Conservation (phyloP, 805 yeast species). For the Starmerella sirachaensis region DNA sequence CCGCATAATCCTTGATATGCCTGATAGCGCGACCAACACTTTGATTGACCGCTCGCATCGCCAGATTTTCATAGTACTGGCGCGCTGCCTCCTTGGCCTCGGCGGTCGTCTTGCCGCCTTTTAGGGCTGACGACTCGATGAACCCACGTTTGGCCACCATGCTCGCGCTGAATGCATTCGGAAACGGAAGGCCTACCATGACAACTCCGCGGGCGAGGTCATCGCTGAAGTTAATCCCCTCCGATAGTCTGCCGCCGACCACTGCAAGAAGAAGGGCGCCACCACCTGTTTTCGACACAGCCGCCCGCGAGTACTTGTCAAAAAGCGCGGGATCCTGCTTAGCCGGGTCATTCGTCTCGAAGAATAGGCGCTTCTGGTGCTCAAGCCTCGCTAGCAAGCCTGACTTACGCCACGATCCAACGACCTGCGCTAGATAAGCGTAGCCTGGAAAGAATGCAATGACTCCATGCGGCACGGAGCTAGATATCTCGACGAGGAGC, state of each 20-base stretch:
- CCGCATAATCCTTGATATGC: slow-evolving; percentile 69
- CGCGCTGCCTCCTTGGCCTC: slow-evolving; percentile 34
- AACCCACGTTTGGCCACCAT: slow-evolving; percentile 57
- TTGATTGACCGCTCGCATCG: slow-evolving; percentile 87
- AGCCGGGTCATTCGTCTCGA: slow-evolving; percentile 41
- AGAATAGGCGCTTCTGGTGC: slow-evolving; percentile 32
- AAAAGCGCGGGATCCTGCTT: slow-evolving; percentile 33
- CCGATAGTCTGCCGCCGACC: slow-evolving; percentile 86
- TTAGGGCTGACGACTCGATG: slow-evolving; percentile 42
- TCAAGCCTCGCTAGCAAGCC: slow-evolving; percentile 25
- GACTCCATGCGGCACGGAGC: slow-evolving; percentile 54
- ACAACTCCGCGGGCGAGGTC: slow-evolving; percentile 76
- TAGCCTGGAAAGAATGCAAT: slow-evolving; percentile 83
- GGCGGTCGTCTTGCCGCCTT: slow-evolving; percentile 36
- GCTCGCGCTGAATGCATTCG: slow-evolving; percentile 74
- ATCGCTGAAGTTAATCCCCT: slow-evolving; percentile 85
- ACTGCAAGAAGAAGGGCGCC: slow-evolving; percentile 73
- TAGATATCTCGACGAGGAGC: slow-evolving; percentile 34
- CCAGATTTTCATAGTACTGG: slow-evolving; percentile 65
- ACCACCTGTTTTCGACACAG: slow-evolving; percentile 24
- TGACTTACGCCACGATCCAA: slow-evolving; percentile 40
- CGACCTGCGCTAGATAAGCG: slow-evolving; percentile 45
- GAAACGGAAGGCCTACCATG: slow-evolving; percentile 82
- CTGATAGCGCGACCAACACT: slow-evolving; percentile 87
- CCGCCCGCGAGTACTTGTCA: slow-evolving; percentile 37